These are phyloP conservation scores for Coemansia sp. DNA, from an alignment of 192 early-diverging fungal genomes.

Conservation along the genomic window DNA sequence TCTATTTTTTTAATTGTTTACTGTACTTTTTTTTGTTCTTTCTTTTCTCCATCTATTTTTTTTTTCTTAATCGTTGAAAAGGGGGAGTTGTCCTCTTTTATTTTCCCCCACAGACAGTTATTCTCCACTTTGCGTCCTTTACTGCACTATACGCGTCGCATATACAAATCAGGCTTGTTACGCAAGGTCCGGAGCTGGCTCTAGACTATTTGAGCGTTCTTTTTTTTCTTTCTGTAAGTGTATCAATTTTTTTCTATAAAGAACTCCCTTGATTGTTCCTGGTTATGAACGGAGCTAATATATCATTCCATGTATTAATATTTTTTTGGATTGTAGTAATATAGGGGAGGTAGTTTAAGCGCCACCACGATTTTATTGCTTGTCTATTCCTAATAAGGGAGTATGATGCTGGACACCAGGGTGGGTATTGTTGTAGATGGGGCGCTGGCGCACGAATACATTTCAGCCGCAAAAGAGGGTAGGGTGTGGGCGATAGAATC, in stretches of 20 bases:
- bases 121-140: not conserved
- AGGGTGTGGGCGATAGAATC: conserved; percentile 13
- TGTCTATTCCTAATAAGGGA: not conserved
- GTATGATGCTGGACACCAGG: conserved; percentile 1
- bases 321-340: conserved; percentile 9
- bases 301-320: not conserved
- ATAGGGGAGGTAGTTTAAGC: not conserved
- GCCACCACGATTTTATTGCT: not conserved
- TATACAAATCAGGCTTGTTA: not conserved
- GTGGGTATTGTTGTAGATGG: conserved; percentile 14
- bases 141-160: not conserved
- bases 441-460: conserved; percentile 25
- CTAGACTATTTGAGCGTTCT: not conserved
- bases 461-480: not conserved
- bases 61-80: not conserved
- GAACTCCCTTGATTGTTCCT: not conserved
- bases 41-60: not conserved
- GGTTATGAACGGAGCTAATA: conserved; percentile 1
- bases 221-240: not conserved
- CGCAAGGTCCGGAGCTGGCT: conserved; percentile 1
- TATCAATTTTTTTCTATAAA: not conserved
- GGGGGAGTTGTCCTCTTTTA: not conserved
- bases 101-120: not conserved
- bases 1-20: not conserved
- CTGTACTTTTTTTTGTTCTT: not conserved